Percentiles rank a stretch among this genome's conserved stretches.
phyloP scores from a whole-genome alignment of 2,329 filamentous ascomycete species.

The Dryadomyces sulphureus region DNA sequence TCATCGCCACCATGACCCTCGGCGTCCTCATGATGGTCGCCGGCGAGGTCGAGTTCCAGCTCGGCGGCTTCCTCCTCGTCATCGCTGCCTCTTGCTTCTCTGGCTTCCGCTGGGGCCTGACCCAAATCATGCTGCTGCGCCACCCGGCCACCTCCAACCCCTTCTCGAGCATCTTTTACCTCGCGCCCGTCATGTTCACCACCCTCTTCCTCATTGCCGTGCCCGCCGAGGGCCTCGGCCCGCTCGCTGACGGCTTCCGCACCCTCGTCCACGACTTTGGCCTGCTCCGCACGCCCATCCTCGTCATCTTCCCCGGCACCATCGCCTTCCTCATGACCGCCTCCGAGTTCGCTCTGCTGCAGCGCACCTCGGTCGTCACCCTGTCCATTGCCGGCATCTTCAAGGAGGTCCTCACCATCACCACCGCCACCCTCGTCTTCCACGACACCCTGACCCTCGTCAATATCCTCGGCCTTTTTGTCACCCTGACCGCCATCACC shows the following conservation, averaged over 20 bases:
- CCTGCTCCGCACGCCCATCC: conserved; percentile 44
- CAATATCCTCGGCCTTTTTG: conserved; percentile 75
- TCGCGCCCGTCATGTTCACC: conserved; percentile 93
- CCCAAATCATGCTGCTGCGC: conserved; percentile 83
- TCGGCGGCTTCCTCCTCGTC: conserved; percentile 77
- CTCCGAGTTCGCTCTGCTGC: conserved; percentile 85
- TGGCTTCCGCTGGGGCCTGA: conserved; percentile 96
- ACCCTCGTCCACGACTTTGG: conserved; percentile 56
- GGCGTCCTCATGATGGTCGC: conserved; percentile 98
- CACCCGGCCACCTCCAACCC: conserved; percentile 94
- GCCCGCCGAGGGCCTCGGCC: conserved; percentile 65
- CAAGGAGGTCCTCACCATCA: conserved; percentile 96
- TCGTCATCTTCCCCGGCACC: conserved; percentile 77
- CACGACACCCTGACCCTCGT: conserved; percentile 74
- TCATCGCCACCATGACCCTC: conserved; percentile 82
- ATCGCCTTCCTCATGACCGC: conserved; percentile 96
- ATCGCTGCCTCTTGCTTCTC: conserved; percentile 91
- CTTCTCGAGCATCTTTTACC: conserved; percentile 91
- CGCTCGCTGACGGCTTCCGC: conserved; percentile 51
- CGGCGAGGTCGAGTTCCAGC: conserved; percentile 80
- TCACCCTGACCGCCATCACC: conserved; percentile 75
- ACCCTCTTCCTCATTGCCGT: conserved; percentile 68
- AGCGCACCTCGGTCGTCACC: conserved; percentile 91
- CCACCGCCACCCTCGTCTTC: conserved; percentile 74
- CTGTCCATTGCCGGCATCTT: conserved; percentile 95